Evolutionary conservation across 176 grass and related monocot genomes (phyloP).

Genomic region (Areca catechu): DNA sequence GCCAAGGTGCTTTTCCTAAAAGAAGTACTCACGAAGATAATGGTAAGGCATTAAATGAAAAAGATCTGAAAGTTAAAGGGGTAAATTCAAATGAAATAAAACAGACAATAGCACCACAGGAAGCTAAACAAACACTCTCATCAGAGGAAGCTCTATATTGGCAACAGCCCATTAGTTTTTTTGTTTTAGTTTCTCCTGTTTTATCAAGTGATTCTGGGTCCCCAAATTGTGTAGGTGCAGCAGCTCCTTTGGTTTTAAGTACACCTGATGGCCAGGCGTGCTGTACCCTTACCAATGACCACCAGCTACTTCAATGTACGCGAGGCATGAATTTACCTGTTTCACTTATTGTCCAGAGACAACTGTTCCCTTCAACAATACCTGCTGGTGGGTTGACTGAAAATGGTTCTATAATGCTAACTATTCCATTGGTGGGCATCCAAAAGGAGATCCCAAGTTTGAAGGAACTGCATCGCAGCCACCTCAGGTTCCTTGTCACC

Average conservation of each 20-base stretch:
- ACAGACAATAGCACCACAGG: too few relatives aligned
- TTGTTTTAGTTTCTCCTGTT: conserved; percentile 27
- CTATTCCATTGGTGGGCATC: conserved; percentile 14
- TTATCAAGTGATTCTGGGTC: conserved; percentile 33
- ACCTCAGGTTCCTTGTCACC: conserved; percentile 36
- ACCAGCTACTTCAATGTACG: too few relatives aligned
- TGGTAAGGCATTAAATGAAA: conserved; percentile 7
- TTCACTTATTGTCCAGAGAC: too few relatives aligned
- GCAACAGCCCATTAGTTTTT: conserved; percentile 42
- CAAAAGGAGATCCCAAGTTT: conserved; percentile 32
- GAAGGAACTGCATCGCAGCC: conserved; percentile 19
- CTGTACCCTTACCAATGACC: not conserved
- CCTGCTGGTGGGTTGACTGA: conserved; percentile 14
- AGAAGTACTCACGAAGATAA: conserved; percentile 27
- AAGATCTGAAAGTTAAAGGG: too few relatives aligned
- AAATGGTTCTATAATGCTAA: conserved; percentile 22
- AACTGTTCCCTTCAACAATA: not conserved
- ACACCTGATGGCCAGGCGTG: conserved; percentile 30
- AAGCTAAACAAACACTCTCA: conserved; percentile 6
- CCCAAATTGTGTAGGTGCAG: conserved; percentile 28
- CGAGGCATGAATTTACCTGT: too few relatives aligned
- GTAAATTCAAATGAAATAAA: too few relatives aligned
- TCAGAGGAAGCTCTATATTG: conserved; percentile 36
- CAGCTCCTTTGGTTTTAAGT: conserved; percentile 30
- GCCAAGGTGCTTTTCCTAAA: conserved; percentile 28